A percentile compares a stretch with the other conserved stretches of the same genome.
Conservation (phyloP, 176 grass and related monocot species). For the Oryza brachyantha region DNA sequence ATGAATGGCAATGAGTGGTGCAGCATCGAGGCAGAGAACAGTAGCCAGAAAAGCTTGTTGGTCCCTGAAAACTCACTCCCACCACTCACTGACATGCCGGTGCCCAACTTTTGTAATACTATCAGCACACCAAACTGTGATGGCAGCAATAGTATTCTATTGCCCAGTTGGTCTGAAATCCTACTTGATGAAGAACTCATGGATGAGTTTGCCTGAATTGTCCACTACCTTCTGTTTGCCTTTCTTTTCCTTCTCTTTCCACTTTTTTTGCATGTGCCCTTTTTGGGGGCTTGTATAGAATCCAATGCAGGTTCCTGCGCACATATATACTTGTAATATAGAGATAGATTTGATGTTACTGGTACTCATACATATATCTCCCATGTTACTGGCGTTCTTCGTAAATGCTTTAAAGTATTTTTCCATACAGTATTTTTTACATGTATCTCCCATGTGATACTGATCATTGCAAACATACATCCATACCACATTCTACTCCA, state of each 20-base stretch:
- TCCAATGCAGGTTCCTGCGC: conserved; percentile 15
- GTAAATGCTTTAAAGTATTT: neutral
- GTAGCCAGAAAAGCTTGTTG: conserved; percentile 24
- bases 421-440: neutral
- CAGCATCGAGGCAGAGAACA: conserved; percentile 16
- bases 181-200: conserved; percentile 65
- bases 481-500: neutral
- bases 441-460: neutral
- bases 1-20: neutral
- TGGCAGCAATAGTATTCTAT: conserved; percentile 22
- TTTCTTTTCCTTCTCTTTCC: conserved; percentile 22
- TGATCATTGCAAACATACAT: neutral
- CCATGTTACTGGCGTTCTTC: conserved; percentile 7
- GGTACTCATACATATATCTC: neutral
- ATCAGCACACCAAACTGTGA: conserved; percentile 46
- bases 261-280: conserved; percentile 4
- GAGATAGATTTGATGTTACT: conserved; percentile 30
- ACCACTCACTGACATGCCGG: conserved; percentile 48
- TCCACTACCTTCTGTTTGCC: conserved; percentile 19
- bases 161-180: conserved; percentile 53
- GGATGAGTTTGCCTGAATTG: conserved; percentile 36
- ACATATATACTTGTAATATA: conserved; percentile 44
- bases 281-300: conserved; percentile 17
- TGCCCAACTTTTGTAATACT: conserved; percentile 36
- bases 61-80: conserved; percentile 44